Base-by-base conservation (phyloP, 371 early-diverging fungal species). In the Lichtheimia corymbifera region DNA sequence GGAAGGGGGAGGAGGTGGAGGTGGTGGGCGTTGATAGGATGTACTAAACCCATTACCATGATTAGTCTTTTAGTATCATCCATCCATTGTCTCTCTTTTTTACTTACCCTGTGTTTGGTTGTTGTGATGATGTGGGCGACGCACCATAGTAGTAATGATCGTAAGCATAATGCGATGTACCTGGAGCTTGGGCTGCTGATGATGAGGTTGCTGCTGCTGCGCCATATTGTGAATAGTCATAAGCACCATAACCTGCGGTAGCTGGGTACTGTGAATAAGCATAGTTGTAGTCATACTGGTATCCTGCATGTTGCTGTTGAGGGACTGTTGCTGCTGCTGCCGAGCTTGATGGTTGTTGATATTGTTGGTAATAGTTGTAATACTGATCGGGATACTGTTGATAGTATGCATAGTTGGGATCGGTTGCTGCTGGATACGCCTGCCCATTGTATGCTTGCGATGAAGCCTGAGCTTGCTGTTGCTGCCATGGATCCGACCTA, bases 401-500 rank as follows among this genome's bases (percentile, higher is more conserved):
- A 50, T 53, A 62, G 25, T 70, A 63, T 20, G 65, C 63, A 18
- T 67, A 71, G 9, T 65, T 58, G 15, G 74, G 55, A 56, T 70
- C 66, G 24, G 56, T 63, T 28, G 70, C 55, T 54, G 59, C 53
- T 24, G 65, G 15, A 24, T 42, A 55, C n/a, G 22, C 44, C 12
- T 43, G 43, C 6, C 35, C n/a, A 13, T 41, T 50, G 28, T 61
- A 45, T 18, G 41, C 55, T 49, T 47, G 55, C 20, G 22, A 20
- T 49, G 55, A 47, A 15, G 11, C 22, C 43, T 40, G 43, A 22
- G 30, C 20, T 35, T 50, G 57, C 44, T 72, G 67, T 20, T 67
- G 59, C 40, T 63, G 68, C 76, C 65, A 70, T 40, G 64, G 66
- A 15, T 58, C 54, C 20, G 62, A 58, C 73, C 73, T 73, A 27